Evolutionary conservation across 805 yeast genomes (phyloP).

Genomic region (Suhomyces prunicola): DNA sequence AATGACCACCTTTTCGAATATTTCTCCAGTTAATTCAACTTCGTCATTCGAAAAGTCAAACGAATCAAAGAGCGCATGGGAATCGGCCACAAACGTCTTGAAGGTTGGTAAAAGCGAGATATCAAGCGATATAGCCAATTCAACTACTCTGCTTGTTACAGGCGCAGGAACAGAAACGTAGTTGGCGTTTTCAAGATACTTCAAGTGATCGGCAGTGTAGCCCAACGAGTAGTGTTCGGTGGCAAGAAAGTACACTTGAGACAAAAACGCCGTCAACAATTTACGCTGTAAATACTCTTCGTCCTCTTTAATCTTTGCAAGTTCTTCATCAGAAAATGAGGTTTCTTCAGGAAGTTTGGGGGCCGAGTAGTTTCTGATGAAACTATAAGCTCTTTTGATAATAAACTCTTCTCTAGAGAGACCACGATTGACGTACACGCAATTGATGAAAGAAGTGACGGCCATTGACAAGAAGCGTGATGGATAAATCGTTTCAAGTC

Average conservation of each 20-base stretch:
- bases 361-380: conserved; percentile 47
- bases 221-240: conserved; percentile 16
- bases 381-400: conserved; percentile 58
- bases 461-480: conserved; percentile 75
- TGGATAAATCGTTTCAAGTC: conserved; percentile 70
- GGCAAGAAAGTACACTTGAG: conserved; percentile 47
- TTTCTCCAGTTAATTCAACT: conserved; percentile 29
- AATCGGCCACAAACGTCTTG: conserved; percentile 28
- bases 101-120: conserved; percentile 49
- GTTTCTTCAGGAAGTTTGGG: conserved; percentile 41
- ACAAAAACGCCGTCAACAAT: conserved; percentile 59
- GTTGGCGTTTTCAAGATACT: conserved; percentile 1
- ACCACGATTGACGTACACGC: conserved; percentile 27
- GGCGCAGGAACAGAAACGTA: background rate
- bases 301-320: conserved; percentile 43
- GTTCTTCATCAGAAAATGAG: conserved; percentile 31
- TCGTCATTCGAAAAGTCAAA: conserved; percentile 19
- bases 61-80: conserved; percentile 41
- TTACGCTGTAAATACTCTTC: conserved; percentile 64
- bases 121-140: conserved; percentile 63
- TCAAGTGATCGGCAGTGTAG: conserved; percentile 21
- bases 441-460: conserved; percentile 54
- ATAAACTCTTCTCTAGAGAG: conserved; percentile 18
- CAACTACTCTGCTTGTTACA: conserved; percentile 20
- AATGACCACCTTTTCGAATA: conserved; percentile 39